Evolutionary conservation across 2,329 filamentous ascomycete genomes (phyloP).

Genomic region (Thyridium curvatum): DNA sequence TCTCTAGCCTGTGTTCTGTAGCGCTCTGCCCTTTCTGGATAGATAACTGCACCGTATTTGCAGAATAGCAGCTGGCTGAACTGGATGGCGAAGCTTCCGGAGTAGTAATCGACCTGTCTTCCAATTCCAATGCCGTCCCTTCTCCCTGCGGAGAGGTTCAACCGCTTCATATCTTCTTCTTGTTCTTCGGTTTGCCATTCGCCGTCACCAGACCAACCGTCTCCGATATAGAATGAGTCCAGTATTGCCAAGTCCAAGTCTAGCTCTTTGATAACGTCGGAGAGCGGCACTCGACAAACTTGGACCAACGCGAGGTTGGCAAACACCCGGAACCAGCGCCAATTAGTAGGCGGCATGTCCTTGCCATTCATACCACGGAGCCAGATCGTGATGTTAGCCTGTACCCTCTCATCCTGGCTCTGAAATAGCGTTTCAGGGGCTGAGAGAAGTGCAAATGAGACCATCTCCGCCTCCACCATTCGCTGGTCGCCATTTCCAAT

Average conservation of each 20-base stretch:
- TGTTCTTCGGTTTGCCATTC: conserved; percentile 5
- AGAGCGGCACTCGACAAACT: neutral
- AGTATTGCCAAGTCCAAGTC: conserved; percentile 6
- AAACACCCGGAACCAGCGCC: conserved; percentile 12
- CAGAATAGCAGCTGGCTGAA: conserved; percentile 29
- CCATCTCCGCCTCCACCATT: conserved; percentile 48
- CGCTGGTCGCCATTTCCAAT: conserved; percentile 39
- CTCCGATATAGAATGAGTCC: conserved; percentile 7
- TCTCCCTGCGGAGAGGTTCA: neutral
- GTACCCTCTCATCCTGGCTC: conserved; percentile 13
- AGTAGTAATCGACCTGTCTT: conserved; percentile 12
- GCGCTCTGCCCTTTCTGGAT: conserved; percentile 23
- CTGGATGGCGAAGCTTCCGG: conserved; percentile 15
- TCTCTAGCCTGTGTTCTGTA: conserved; percentile 21
- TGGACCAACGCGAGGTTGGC: conserved; percentile 8
- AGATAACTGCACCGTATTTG: conserved; percentile 22
- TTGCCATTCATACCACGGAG: conserved; percentile 8
- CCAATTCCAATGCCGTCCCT: neutral
- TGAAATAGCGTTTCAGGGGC: conserved; percentile 30
- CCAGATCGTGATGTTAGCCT: conserved; percentile 17
- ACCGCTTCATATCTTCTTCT: conserved; percentile 1
- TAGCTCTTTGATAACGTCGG: neutral
- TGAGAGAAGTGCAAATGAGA: conserved; percentile 39
- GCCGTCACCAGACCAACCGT: conserved; percentile 11
- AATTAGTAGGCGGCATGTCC: conserved; percentile 10